Percentiles rank a stretch among this genome's conserved stretches.
Conservation (phyloP, 805 yeast genomes). For the Wickerhamiella qilinensis region DNA sequence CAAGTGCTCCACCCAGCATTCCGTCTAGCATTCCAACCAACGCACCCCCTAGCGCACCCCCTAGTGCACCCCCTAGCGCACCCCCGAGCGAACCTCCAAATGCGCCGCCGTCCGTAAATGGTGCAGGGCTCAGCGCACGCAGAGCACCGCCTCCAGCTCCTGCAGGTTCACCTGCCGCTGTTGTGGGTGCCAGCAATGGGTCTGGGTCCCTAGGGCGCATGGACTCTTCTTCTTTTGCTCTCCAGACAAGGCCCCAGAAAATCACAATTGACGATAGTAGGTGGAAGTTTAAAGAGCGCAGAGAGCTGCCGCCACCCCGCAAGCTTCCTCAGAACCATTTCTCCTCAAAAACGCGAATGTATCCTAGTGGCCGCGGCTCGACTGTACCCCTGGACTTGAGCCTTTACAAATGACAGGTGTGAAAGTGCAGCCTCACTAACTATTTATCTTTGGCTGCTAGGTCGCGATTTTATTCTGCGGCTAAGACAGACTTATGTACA, state of each 20-base stretch:
- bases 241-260: not conserved
- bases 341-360: conserved; percentile 53
- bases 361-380: conserved; percentile 91
- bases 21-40: too few species aligned
- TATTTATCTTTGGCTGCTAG: not conserved
- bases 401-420: conserved; percentile 11
- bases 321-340: conserved; percentile 26
- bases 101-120: too few species aligned
- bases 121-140: too few species aligned
- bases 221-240: not conserved
- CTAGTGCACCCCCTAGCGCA: too few species aligned
- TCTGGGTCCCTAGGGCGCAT: not conserved
- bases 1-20: too few species aligned
- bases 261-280: conserved; percentile 53
- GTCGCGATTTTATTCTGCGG: too few species aligned
- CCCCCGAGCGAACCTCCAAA: too few species aligned
- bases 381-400: conserved; percentile 70
- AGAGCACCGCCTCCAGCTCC: conserved; percentile 10
- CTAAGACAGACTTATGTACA: conserved; percentile 11
- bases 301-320: conserved; percentile 77
- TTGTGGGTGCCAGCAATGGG: too few species aligned
- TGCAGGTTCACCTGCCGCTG: conserved; percentile 4
- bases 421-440: not conserved
- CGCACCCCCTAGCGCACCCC: too few species aligned
- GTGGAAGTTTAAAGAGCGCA: conserved; percentile 50